Evolutionary conservation across 768 basidiomycete species (phyloP), one percentile per base, ranked within the genome.

Genomic region (Daedaleopsis sinensis): DNA sequence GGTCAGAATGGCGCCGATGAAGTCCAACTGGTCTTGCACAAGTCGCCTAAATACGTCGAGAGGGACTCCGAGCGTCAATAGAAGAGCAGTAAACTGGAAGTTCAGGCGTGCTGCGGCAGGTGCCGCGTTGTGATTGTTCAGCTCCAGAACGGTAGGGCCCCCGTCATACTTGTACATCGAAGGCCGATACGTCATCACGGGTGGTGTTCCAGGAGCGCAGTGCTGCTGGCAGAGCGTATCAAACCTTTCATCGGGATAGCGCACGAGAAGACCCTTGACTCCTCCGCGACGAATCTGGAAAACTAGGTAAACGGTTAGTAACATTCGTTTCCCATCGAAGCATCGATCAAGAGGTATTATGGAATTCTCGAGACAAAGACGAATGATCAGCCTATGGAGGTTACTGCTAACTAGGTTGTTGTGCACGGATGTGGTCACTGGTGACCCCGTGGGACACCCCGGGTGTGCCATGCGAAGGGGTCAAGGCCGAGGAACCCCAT

Each of bases 151-250:
- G 0, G 63, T 64, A 11, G 66, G 66, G 15, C 66, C 63, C 12
- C 63, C 66, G 11, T 36, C 42, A 39, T 67, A 67, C 49, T 67
- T 67, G 24, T 44, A 38, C 66, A 67, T 67, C 5, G 66, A 67
- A 1, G 57, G 60, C 2, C 61, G 56, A 32, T 58, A 62, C 11
- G 61, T 56, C 1, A 58, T 53, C 27, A 53, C 11, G n/a, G 19
- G 37, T 4, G 16, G 23, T 15, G 10, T 23, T 1, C 24, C 49
- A 13, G 16, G 18, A n/a, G 35, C 46, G 38, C 38, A 21, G 27
- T 19, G 27, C 7, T 1, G 13, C 7, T 39, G 19, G 27, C 51
- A 64, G 8, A 59, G 23, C 13, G 23, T 10, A 4, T 64, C 58
- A 24, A 67, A 67, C 15, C 46, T 51, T 5, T 37, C 44, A 16